Base-by-base conservation (phyloP, 2,329 filamentous ascomycete species). In the Parastagonospora avenae region DNA sequence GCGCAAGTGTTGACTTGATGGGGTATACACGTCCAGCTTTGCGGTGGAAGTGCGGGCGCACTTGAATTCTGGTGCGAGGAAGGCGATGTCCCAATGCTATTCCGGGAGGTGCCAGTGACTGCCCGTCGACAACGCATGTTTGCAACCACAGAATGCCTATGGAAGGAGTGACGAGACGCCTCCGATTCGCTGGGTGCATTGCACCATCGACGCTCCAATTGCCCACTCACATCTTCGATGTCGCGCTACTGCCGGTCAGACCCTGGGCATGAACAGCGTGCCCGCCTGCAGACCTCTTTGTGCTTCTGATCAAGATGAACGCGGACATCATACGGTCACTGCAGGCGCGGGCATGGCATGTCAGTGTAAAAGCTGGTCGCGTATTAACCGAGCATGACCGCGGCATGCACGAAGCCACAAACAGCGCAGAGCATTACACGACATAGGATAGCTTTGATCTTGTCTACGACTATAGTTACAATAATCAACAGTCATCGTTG, bases 1-100 rank as follows among this genome's bases (percentile, higher is more conserved):
- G 16, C 29, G 8, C 11, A 30, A 31, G 44, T 35, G 43, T 35
- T 55, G 55, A 36, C 52, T 40, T 10, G 40, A 48, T 42, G 35
- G 32, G 49, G 46, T 44, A 56, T 50, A 24, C 19, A 24, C 19
- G 19, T 24, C 19, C 19, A 24, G 40, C 28, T 14, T n/a, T 29
- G 31, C 32, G 41, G 29, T 19, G 4, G 29, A 33, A n/a, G 29
- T 29, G 41, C 29, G 10, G 11, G 24, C 19, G 41, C 41, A 33
- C 16, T 42, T 36, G 14, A 15, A 15, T 36, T 15, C 33, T 16
- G 10, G 33, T 16, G 33, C 33, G 16, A n/a, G 33, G 11, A 36
- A 36, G 33, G 5, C 3, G 33, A n/a, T 36, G 33, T n/a, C 19
- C 19, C 19, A 24, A 24, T 24, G 19, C 19, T 24, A 24, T 24